A percentile compares a stretch with the other conserved stretches of the same genome.
phyloP scores from a whole-genome alignment of 2,329 filamentous ascomycete genomes.

The Stachybotrys elegans region DNA sequence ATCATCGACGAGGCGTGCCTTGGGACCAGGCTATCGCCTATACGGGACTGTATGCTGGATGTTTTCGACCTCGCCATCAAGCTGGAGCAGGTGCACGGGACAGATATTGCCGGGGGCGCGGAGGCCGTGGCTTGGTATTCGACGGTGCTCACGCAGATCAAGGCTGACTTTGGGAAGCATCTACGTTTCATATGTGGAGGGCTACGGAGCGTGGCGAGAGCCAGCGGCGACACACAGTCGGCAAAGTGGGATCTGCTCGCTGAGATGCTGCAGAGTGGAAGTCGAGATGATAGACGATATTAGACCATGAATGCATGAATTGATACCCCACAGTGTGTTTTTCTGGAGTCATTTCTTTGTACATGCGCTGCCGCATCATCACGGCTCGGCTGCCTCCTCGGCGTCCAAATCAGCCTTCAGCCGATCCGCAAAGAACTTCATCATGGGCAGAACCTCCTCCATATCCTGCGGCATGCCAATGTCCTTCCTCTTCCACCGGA shows the following conservation, averaged over 20 bases:
- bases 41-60: conserved; percentile 68
- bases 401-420: conserved; percentile 31
- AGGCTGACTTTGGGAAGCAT: conserved; percentile 58
- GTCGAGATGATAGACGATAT: conserved; percentile 14
- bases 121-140: conserved; percentile 18
- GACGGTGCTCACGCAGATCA: conserved; percentile 46
- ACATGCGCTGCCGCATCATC: too few relatives aligned
- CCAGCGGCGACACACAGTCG: conserved; percentile 55
- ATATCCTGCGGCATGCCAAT: conserved; percentile 79
- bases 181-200: conserved; percentile 68
- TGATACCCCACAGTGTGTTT: too few relatives aligned
- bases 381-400: not conserved
- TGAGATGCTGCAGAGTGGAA: conserved; percentile 64
- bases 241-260: conserved; percentile 75
- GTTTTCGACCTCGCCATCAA: conserved; percentile 70
- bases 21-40: conserved; percentile 60
- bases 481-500: conserved; percentile 63
- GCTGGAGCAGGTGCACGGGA: conserved; percentile 61
- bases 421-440: conserved; percentile 73
- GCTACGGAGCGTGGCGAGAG: conserved; percentile 68
- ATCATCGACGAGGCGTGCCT: conserved; percentile 67
- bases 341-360: too few relatives aligned
- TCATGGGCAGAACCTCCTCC: conserved; percentile 86
- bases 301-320: conserved; percentile 12
- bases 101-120: too few relatives aligned